Evolutionary conservation across 2,329 filamentous ascomycete genomes (phyloP).

Genomic region (Chrysoporthe austroafricana): DNA sequence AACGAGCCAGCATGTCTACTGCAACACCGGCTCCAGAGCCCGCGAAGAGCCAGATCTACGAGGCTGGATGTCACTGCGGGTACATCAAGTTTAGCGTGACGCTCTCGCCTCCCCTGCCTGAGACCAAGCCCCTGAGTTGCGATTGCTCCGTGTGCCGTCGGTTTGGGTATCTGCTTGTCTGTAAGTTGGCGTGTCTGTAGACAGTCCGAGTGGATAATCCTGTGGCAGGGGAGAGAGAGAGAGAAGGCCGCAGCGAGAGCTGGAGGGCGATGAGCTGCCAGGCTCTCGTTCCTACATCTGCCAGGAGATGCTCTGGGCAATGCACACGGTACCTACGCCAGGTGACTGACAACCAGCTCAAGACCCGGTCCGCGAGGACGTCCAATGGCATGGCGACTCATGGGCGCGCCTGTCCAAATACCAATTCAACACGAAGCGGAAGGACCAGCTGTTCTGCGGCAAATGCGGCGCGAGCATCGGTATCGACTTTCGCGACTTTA

Average conservation of each 20-base stretch:
- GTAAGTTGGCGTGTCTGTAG: conserved; percentile 36
- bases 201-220: not conserved
- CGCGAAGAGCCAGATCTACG: conserved; percentile 45
- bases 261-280: not conserved
- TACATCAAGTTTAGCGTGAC: conserved; percentile 52
- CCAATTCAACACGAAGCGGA: conserved; percentile 52
- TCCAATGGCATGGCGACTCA: conserved; percentile 49
- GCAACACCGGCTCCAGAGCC: conserved; percentile 3
- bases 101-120: conserved; percentile 52
- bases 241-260: not conserved
- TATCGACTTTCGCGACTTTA: conserved; percentile 47
- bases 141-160: conserved; percentile 58
- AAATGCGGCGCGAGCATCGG: conserved; percentile 51
- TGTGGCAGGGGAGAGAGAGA: not conserved
- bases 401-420: conserved; percentile 42
- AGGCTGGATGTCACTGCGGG: conserved; percentile 58
- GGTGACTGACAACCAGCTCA: not conserved
- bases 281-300: not conserved
- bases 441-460: conserved; percentile 54
- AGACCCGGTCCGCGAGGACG: conserved; percentile 46
- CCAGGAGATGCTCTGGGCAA: not conserved
- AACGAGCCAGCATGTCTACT: conserved; percentile 24
- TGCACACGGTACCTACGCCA: not conserved
- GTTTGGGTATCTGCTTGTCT: conserved; percentile 56
- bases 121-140: conserved; percentile 52